phyloP scores from a whole-genome alignment of 306 rosid species.

The Vigna mungo region DNA sequence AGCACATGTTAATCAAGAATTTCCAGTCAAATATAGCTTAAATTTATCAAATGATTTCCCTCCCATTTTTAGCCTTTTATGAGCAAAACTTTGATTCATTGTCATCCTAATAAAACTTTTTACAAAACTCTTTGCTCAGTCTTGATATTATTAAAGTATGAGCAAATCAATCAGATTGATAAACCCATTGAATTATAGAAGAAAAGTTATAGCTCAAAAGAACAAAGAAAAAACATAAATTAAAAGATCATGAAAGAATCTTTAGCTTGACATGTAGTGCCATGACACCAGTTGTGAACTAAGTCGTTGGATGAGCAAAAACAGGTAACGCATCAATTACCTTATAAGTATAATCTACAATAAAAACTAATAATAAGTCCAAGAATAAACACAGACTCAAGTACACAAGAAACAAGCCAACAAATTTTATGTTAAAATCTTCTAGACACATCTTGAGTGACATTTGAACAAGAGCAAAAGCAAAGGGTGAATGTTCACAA shows the following conservation, averaged over 20 bases:
- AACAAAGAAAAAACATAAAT: constrained; percentile 1
- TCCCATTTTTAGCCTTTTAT: constrained; percentile 8
- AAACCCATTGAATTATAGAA: constrained; percentile 29
- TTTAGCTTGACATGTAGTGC: constrained; percentile 84
- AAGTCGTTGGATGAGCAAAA: constrained; percentile 96
- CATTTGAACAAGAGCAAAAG: constrained; percentile 25
- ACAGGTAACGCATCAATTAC: constrained; percentile 91
- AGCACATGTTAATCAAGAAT: constrained; percentile 11
- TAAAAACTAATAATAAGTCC: constrained; percentile 38
- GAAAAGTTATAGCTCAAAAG: background rate
- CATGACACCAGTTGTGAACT: constrained; percentile 93
- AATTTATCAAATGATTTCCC: background rate
- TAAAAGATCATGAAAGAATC: constrained; percentile 35
- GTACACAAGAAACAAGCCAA: constrained; percentile 26
- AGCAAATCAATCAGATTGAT: constrained; percentile 10
- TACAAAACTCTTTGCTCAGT: background rate
- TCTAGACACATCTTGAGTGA: constrained; percentile 1
- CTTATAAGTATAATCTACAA: constrained; percentile 84
- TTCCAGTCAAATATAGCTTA: background rate
- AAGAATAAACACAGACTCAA: constrained; percentile 24
- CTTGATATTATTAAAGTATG: constrained; percentile 22
- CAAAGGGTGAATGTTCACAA: constrained; percentile 27
- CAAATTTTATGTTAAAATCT: constrained; percentile 11
- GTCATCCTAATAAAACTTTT: constrained; percentile 6
- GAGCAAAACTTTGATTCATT: constrained; percentile 10